phyloP scores from a whole-genome alignment of 257 asterid species.

The Gentiana straminea region DNA sequence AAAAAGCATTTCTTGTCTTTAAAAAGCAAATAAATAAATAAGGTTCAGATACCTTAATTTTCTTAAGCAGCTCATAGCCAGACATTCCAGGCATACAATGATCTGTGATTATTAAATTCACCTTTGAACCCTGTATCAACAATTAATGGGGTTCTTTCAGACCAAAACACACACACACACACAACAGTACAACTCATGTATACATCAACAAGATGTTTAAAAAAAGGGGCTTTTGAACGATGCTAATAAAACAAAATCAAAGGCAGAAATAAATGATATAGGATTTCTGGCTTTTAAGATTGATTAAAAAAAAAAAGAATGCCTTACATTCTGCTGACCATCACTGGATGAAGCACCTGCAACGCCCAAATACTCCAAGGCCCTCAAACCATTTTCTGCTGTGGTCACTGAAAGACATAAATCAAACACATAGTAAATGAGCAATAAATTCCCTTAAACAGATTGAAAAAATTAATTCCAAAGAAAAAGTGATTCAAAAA shows the following conservation, averaged over 20 bases:
- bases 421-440: too few relatives aligned
- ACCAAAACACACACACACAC: too few relatives aligned
- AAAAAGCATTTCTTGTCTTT: neutral
- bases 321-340: constrained; percentile 19
- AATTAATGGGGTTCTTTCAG: neutral
- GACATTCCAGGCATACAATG: constrained; percentile 74
- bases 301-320: neutral
- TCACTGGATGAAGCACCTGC: constrained; percentile 16
- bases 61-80: constrained; percentile 61
- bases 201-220: neutral
- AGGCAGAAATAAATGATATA: neutral
- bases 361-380: constrained; percentile 48
- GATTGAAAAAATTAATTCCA: too few relatives aligned
- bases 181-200: neutral
- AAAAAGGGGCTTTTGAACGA: too few relatives aligned
- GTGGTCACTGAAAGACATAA: constrained; percentile 35
- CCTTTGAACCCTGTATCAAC: constrained; percentile 30
- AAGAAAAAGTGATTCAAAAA: too few relatives aligned
- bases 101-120: constrained; percentile 54
- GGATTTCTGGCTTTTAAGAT: neutral
- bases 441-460: too few relatives aligned
- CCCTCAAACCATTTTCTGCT: constrained; percentile 51
- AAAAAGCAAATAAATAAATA: neutral
- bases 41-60: constrained; percentile 38
- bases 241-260: neutral